Evolutionary conservation across 768 basidiomycete genomes (phyloP).

Genomic region (Hirschioporus abietinus): DNA sequence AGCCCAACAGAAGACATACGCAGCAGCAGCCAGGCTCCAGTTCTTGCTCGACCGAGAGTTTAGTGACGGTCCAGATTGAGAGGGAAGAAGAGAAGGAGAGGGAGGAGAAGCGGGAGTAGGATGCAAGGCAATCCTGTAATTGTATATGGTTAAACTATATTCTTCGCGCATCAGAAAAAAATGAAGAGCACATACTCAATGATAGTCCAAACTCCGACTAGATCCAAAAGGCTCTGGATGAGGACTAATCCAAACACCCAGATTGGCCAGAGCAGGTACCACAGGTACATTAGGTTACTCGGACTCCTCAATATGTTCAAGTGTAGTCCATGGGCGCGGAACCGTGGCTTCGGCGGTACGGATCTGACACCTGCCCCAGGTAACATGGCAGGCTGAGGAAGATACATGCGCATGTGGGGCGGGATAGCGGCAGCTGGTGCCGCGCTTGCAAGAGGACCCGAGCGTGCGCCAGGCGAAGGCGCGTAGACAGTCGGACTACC

Average conservation of each 20-base stretch:
- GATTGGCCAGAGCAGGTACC: background rate
- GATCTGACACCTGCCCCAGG: background rate
- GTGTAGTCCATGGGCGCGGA: constrained; percentile 62
- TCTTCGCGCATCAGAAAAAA: constrained; percentile 26
- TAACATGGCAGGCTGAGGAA: background rate
- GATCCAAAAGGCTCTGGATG: constrained; percentile 1
- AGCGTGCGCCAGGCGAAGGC: constrained; percentile 9
- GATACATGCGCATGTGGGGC: constrained; percentile 5
- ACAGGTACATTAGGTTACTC: constrained; percentile 2
- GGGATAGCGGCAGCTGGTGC: constrained; percentile 3
- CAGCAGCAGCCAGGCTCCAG: constrained; percentile 79
- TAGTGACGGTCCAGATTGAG: background rate
- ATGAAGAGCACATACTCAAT: constrained; percentile 4
- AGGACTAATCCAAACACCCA: constrained; percentile 1
- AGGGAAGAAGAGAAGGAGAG: background rate
- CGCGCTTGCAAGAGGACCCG: constrained; percentile 4
- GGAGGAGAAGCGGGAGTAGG: constrained; percentile 6
- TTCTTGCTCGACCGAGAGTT: constrained; percentile 6
- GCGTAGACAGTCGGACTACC: constrained; percentile 34
- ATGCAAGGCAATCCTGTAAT: constrained; percentile 4
- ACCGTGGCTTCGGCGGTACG: constrained; percentile 39
- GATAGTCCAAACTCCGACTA: background rate
- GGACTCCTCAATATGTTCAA: constrained; percentile 64
- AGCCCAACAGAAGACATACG: constrained; percentile 79
- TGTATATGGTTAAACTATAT: background rate